Evolutionary conservation across 345 rosid species (phyloP).

Genomic region (Microcos paniculata): DNA sequence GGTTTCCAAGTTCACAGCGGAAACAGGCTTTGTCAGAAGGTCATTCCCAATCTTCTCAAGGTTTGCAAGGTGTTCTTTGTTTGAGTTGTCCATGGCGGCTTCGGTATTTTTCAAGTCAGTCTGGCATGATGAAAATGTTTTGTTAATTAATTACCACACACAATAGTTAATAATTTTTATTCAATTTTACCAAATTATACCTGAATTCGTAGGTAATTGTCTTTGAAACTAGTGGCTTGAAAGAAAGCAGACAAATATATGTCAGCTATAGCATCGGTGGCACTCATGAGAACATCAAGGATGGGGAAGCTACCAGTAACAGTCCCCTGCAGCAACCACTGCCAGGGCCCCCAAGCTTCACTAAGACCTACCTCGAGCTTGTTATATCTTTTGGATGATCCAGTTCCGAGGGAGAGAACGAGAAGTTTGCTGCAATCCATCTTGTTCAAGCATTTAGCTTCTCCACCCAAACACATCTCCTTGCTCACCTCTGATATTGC

Average conservation of each 20-base stretch:
- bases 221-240: constrained; percentile 18
- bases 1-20: neutral
- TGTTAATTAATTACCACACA: too few relatives aligned
- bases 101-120: neutral
- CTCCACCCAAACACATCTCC: constrained; percentile 27
- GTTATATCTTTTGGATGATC: constrained; percentile 24
- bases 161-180: too few relatives aligned
- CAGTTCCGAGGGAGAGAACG: constrained; percentile 41
- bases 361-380: constrained; percentile 9
- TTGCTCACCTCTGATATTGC: constrained; percentile 61
- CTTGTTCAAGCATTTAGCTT: constrained; percentile 22
- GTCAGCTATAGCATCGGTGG: constrained; percentile 41
- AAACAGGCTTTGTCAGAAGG: neutral
- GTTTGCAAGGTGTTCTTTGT: neutral
- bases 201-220: constrained; percentile 50
- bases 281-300: constrained; percentile 35
- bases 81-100: neutral
- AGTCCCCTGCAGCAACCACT: neutral
- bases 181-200: neutral
- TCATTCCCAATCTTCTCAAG: neutral
- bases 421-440: constrained; percentile 28
- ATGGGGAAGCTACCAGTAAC: constrained; percentile 15
- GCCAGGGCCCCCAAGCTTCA: constrained; percentile 30
- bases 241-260: constrained; percentile 34
- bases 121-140: too few relatives aligned